Evolutionary conservation across 2,329 filamentous ascomycete species (phyloP), one percentile per base, ranked within the genome.

Genomic region (Xylariaceae sp.): DNA sequence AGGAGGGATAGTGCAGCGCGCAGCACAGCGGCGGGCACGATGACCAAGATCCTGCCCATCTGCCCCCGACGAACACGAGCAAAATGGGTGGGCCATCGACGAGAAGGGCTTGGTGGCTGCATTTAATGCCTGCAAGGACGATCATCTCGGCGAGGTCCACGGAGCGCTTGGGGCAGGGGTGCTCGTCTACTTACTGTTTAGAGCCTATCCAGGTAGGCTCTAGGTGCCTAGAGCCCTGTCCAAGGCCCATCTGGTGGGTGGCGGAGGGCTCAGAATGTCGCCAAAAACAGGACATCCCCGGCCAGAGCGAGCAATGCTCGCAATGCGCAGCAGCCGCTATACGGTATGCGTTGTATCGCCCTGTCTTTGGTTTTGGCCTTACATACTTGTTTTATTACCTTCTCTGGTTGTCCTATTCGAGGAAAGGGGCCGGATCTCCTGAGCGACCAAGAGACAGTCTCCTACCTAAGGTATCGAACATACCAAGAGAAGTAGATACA

Each of bases 1-100:
- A 38, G 42, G 38, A 35, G 36, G 19, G 34, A 36, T 18, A 19
- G 17, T 18, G 18, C 12, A 34, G 19, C 19, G 34, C 34, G 34
- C 19, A 19, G 19, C 18, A 24, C 15, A 17, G 16, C 30, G 30
- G 7, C 6, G 13, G 13, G 16, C 13, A 17, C 30, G 30, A 32
- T 17, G 12, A 33, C 19, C 12, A 35, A 22, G 35, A 37, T 28
- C 19, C 19, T 26, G 35, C 19, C n/a, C 17, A n/a, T 9, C 9
- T n/a, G 9, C 19, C 22, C 37, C 43, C 22, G 41, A 34, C 40
- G 48, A 52, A 52, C 50, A 52, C 50, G 50, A 52, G 50, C 45
- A 40, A 29, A 4, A 6, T 32, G 30, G 16, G 13, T n/a, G 30
- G 22, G 22, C 22, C 30, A 9, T n/a, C 8, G 7, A 7, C 30